These are phyloP conservation scores for Logfia minima DNA, from an alignment of 129 eudicot species.

Conservation along the genomic window DNA sequence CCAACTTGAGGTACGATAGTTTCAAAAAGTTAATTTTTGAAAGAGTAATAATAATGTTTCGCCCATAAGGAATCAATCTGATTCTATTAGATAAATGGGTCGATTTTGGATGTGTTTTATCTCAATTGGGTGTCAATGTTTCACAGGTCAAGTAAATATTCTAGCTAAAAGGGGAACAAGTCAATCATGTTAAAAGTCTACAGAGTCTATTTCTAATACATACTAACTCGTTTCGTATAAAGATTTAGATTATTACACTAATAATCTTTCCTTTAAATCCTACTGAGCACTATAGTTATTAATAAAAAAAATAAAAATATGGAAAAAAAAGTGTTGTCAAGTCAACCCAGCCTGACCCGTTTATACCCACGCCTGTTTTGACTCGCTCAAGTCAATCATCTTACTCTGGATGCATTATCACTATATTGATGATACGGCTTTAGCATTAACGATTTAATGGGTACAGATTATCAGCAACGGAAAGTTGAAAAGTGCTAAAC, in stretches of 20 bases:
- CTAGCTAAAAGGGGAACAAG: too few relatives aligned
- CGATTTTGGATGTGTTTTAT: neutral
- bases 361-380: neutral
- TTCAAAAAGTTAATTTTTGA: neutral
- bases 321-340: neutral
- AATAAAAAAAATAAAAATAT: neutral
- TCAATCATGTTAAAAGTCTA: too few relatives aligned
- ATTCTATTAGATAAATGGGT: too few relatives aligned
- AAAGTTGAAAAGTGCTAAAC: slow-evolving; percentile 55
- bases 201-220: too few relatives aligned
- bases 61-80: neutral
- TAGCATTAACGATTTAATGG: neutral
- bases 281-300: neutral
- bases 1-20: slow-evolving; percentile 53
- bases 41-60: neutral
- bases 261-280: too few relatives aligned
- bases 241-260: too few relatives aligned
- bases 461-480: slow-evolving; percentile 74
- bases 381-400: neutral
- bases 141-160: too few relatives aligned
- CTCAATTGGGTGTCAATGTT: neutral
- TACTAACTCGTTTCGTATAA: too few relatives aligned
- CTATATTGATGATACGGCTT: neutral
- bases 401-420: neutral
- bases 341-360: neutral